phyloP scores from a whole-genome alignment of 2,329 filamentous ascomycete species.

The Pyrenophora seminiperda region DNA sequence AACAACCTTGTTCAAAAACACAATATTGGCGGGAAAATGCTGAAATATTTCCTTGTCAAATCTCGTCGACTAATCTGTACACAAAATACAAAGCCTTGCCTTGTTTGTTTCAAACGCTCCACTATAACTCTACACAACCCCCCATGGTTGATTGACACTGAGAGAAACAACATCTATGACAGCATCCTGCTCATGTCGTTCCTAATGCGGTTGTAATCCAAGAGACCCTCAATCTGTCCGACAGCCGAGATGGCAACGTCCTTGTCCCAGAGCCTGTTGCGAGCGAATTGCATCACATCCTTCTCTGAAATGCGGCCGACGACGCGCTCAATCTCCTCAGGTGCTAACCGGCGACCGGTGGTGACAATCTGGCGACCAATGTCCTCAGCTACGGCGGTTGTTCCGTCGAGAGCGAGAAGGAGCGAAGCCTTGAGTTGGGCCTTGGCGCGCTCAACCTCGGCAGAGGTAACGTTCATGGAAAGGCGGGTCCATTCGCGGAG shows the following conservation, averaged over 20 bases:
- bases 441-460: slow-evolving; percentile 98
- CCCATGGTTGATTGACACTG: neutral
- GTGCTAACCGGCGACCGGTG: slow-evolving; percentile 87
- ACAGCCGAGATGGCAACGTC: slow-evolving; percentile 93
- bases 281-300: slow-evolving; percentile 96
- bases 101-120: slow-evolving; percentile 15
- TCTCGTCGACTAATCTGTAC: slow-evolving; percentile 41
- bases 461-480: slow-evolving; percentile 81
- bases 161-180: slow-evolving; percentile 28
- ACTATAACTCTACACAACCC: slow-evolving; percentile 21
- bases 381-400: slow-evolving; percentile 95
- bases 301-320: slow-evolving; percentile 90
- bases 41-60: slow-evolving; percentile 35
- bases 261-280: slow-evolving; percentile 95
- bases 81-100: slow-evolving; percentile 39
- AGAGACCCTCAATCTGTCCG: slow-evolving; percentile 83
- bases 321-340: slow-evolving; percentile 91
- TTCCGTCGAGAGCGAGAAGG: slow-evolving; percentile 94
- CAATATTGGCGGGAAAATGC: no score
- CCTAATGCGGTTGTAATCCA: slow-evolving; percentile 78
- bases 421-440: slow-evolving; percentile 98
- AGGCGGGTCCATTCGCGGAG: slow-evolving; percentile 98
- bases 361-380: slow-evolving; percentile 98
- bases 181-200: slow-evolving; percentile 85
- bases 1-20: no score